Conservation (phyloP, 768 basidiomycete species). For the Tephrocybe sp. region DNA sequence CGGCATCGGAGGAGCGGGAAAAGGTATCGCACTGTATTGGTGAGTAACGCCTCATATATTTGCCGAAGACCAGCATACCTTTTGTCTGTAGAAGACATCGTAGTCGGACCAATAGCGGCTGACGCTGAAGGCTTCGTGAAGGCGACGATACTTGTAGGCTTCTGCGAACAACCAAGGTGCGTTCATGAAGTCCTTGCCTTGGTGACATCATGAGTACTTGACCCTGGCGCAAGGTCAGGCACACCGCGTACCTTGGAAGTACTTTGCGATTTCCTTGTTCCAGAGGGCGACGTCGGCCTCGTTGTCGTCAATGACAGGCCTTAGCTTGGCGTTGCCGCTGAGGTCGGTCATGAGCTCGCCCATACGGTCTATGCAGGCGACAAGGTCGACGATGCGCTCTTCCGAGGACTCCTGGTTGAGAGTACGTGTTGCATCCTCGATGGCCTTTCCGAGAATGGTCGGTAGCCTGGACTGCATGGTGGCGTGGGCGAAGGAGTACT, state of each 20-base stretch:
- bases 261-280: conserved; percentile 97
- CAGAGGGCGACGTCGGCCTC: conserved; percentile 93
- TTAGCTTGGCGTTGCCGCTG: conserved; percentile 77
- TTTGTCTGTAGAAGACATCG: conserved; percentile 95
- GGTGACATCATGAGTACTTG: conserved; percentile 4
- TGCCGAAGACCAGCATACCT: conserved; percentile 44
- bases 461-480: conserved; percentile 97
- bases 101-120: conserved; percentile 90
- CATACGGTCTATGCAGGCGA: conserved; percentile 86
- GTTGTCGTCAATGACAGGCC: conserved; percentile 87
- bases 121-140: conserved; percentile 91
- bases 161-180: conserved; percentile 97
- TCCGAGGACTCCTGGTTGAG: conserved; percentile 85
- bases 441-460: conserved; percentile 93
- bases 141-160: conserved; percentile 88
- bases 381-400: conserved; percentile 82
- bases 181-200: conserved; percentile 91
- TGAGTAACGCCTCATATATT: conserved; percentile 6
- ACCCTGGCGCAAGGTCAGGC: not conserved
- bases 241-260: conserved; percentile 70
- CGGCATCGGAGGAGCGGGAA: conserved; percentile 87
- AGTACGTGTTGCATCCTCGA: conserved; percentile 87
- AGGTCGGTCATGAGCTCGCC: conserved; percentile 86
- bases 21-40: conserved; percentile 83
- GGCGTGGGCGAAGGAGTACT: conserved; percentile 85